Percentiles rank a stretch among this genome's conserved stretches.
Evolutionary conservation across 2,329 filamentous ascomycete genomes (phyloP).

Genomic region (Xylariaceae sp.): DNA sequence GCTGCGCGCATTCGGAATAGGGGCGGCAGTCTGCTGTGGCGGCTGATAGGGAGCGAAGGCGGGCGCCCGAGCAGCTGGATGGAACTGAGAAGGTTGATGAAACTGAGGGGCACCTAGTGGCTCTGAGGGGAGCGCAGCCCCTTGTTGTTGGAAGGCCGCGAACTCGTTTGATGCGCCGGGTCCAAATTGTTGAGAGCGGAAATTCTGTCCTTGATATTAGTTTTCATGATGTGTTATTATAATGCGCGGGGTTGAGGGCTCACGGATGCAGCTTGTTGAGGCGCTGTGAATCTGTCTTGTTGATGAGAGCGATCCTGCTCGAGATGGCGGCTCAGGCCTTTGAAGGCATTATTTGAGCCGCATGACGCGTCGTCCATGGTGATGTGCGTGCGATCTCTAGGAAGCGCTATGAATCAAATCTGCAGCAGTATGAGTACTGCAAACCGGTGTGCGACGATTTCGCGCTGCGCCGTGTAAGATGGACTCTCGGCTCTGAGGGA

Average conservation of each 20-base stretch:
- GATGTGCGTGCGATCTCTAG: background rate
- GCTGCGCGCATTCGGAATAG: conserved; percentile 13
- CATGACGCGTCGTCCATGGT: conserved; percentile 49
- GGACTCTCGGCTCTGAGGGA: background rate
- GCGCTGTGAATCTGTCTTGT: conserved; percentile 56
- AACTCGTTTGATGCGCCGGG: conserved; percentile 16
- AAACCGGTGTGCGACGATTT: background rate
- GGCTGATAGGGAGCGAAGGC: background rate
- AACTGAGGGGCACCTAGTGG: background rate
- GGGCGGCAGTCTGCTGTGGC: background rate
- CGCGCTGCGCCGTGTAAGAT: background rate
- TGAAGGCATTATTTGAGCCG: conserved; percentile 69
- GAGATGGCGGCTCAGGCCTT: conserved; percentile 66
- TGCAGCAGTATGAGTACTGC: background rate
- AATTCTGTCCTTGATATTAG: conserved; percentile 18
- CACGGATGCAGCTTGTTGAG: conserved; percentile 20
- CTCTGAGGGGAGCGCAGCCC: conserved; percentile 10
- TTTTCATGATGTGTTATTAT: background rate
- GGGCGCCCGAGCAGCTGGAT: background rate
- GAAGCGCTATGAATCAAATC: background rate
- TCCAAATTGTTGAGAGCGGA: conserved; percentile 19
- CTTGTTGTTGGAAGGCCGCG: conserved; percentile 18
- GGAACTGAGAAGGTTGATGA: background rate
- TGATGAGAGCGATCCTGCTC: conserved; percentile 65
- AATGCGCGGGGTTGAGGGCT: conserved; percentile 1